Evolutionary conservation across 2,329 filamentous ascomycete species (phyloP), one percentile per base, ranked within the genome.

Genomic region (Neofusicoccum laricinum): DNA sequence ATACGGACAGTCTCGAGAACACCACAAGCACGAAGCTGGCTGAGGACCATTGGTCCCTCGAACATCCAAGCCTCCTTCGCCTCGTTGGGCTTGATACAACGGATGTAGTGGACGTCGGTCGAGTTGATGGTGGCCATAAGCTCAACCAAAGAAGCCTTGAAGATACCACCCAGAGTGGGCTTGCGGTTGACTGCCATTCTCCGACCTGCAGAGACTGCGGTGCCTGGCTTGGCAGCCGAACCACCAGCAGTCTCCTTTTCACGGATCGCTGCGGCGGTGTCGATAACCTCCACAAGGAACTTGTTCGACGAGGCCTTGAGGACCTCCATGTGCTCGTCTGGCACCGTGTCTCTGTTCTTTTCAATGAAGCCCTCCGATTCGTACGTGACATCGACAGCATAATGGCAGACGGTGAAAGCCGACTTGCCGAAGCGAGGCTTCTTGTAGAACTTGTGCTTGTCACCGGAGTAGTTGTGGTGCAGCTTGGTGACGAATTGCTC

Each of bases 341-440:
- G 95, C 51, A 99, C 95, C 19, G 96, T 99, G 78, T 99, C 95
- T 77, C 95, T 88, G 79, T 99, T 99, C 86, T 99, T 99, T 78
- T 99, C 96, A 72, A 99, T 97, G 80, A 99, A 99, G 51, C 95
- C 95, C 71, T 99, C 95, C 1, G 94, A 98, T 78, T 99, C 95
- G 76, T 99, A 99, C 17, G 94, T 98, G 71, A 99, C 95, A 73
- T 99, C 95, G 64, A 99, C 85, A 61, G 95, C 95, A 79, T 99
- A 99, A 80, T 99, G 96, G 78, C 94, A 98, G 67, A 99, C 93
- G 7, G 95, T 98, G 80, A 99, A 99, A 1, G 95, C 86, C 14
- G 93, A 97, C 79, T 98, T 98, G 70, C 95, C 95, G 72, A 99
- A 99, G 64, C 95, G 87, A 6, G 95, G 95, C 81, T 98, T 99